These are phyloP conservation scores for Avena sativa DNA, from an alignment of 176 grass and related monocot species.

Conservation along the genomic window DNA sequence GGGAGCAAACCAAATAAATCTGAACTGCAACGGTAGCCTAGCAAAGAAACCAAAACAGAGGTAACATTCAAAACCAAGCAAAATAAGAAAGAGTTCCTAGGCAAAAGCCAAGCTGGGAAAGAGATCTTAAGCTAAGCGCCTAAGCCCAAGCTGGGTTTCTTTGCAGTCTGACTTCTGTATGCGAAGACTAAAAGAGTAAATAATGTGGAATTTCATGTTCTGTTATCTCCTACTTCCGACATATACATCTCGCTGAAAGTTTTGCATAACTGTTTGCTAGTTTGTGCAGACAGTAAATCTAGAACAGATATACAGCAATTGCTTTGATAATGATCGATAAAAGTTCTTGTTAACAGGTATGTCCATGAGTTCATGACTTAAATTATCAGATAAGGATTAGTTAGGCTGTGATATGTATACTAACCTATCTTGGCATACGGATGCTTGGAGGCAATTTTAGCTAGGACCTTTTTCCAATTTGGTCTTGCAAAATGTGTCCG, in stretches of 20 bases:
- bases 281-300: neutral
- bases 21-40: neutral
- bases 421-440: slow-evolving; percentile 92
- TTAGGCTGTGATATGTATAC: slow-evolving; percentile 34
- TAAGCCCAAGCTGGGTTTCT: slow-evolving; percentile 14
- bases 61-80: too few relatives aligned
- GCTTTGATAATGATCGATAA: neutral
- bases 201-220: neutral
- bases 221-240: too few relatives aligned
- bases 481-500: slow-evolving; percentile 98
- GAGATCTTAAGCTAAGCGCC: too few relatives aligned
- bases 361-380: neutral
- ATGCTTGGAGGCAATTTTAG: slow-evolving; percentile 85
- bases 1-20: neutral
- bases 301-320: slow-evolving; percentile 1
- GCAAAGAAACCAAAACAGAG: neutral
- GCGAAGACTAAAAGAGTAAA: neutral
- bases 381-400: slow-evolving; percentile 19
- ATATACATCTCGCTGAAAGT: too few relatives aligned
- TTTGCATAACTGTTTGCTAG: too few relatives aligned
- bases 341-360: slow-evolving; percentile 17
- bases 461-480: slow-evolving; percentile 98
- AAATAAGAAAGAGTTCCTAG: too few relatives aligned
- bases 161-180: neutral
- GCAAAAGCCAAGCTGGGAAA: too few relatives aligned